Percentiles rank a stretch among this genome's conserved stretches.
Conservation (phyloP, 257 asterid species). For the Perilla frutescens region DNA sequence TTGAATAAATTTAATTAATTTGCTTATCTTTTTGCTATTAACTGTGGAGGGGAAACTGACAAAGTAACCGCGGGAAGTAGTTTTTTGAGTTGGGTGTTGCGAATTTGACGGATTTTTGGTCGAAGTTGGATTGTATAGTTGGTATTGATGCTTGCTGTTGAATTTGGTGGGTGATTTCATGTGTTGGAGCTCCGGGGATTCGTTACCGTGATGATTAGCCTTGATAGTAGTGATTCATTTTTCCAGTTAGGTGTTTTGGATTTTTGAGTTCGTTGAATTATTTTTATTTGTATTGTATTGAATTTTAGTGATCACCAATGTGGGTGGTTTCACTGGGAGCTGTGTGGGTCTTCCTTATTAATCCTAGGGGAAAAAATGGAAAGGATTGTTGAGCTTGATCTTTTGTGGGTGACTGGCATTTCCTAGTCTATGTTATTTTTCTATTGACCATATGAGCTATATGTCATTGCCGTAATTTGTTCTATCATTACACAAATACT, state of each 20-base stretch:
- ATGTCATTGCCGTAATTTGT: not conserved
- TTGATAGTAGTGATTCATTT: not conserved
- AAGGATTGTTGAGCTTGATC: not conserved
- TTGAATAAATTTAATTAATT: not conserved
- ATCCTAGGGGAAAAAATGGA: too few species aligned
- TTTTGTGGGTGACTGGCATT: not conserved
- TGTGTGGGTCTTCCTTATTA: not conserved
- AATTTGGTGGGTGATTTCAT: slow-evolving; percentile 11
- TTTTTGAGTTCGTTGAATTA: not conserved
- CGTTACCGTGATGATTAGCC: not conserved
- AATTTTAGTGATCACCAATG: not conserved
- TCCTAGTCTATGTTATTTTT: not conserved
- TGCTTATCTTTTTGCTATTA: not conserved
- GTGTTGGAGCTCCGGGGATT: not conserved
- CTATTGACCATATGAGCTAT: not conserved
- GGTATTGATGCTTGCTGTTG: slow-evolving; percentile 2
- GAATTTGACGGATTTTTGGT: slow-evolving; percentile 4
- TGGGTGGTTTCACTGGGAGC: slow-evolving; percentile 7
- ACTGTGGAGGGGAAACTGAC: not conserved
- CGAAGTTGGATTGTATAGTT: not conserved
- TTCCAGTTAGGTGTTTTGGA: not conserved
- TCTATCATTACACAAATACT: not conserved
- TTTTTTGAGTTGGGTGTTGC: not conserved
- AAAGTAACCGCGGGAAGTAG: not conserved
- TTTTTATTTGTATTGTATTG: not conserved